Percentiles rank a stretch among this genome's conserved stretches.
Conservation (phyloP, 805 yeast genomes). For the Kuraishia piskuri region DNA sequence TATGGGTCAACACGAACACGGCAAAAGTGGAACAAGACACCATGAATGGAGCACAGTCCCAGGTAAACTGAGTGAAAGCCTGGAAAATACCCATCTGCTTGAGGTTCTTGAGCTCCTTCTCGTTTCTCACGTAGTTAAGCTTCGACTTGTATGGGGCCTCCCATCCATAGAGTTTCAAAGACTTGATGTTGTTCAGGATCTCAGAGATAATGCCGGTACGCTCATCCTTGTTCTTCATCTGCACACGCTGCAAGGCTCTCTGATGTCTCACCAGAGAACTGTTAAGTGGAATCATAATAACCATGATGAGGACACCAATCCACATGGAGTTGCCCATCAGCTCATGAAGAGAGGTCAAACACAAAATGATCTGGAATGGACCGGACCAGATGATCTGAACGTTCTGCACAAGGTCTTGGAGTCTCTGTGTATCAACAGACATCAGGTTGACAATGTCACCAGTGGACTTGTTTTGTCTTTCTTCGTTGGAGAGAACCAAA, state of each 20-base stretch:
- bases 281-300: slow-evolving; percentile 74
- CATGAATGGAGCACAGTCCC: slow-evolving; percentile 80
- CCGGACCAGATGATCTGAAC: slow-evolving; percentile 86
- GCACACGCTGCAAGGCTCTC: slow-evolving; percentile 68
- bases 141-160: slow-evolving; percentile 75
- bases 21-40: slow-evolving; percentile 90
- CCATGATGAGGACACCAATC: slow-evolving; percentile 83
- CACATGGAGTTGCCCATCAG: slow-evolving; percentile 88
- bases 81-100: slow-evolving; percentile 62
- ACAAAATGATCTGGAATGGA: slow-evolving; percentile 76
- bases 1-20: slow-evolving; percentile 52
- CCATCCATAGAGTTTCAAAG: slow-evolving; percentile 93
- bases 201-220: slow-evolving; percentile 87
- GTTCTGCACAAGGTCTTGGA: slow-evolving; percentile 75
- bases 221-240: slow-evolving; percentile 87
- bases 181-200: slow-evolving; percentile 83
- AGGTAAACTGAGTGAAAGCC: slow-evolving; percentile 67
- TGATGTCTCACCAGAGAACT: slow-evolving; percentile 58
- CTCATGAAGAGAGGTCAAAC: slow-evolving; percentile 64
- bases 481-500: slow-evolving; percentile 59
- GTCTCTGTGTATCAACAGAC: slow-evolving; percentile 89
- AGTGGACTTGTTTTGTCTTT: slow-evolving; percentile 62
- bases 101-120: slow-evolving; percentile 72
- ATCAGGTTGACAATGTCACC: slow-evolving; percentile 93
- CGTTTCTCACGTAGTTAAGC: slow-evolving; percentile 76